These are phyloP conservation scores for Cystobasidium onofrii DNA, from an alignment of 768 basidiomycete genomes.

Conservation along the genomic window DNA sequence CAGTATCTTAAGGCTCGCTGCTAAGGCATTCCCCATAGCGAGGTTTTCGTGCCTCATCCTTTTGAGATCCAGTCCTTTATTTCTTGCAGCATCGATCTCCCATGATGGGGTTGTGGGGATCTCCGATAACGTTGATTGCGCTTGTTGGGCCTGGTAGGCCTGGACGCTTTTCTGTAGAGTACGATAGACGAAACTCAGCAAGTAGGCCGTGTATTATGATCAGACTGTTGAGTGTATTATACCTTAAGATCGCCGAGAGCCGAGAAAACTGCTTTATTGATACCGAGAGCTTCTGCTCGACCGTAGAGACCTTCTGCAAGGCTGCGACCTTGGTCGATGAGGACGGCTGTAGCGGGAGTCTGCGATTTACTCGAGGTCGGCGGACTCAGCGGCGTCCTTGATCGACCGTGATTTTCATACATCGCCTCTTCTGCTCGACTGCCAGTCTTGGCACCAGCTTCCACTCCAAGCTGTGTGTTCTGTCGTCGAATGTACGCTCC, in stretches of 20 bases:
- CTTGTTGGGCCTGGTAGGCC: conserved; percentile 33
- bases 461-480: conserved; percentile 32
- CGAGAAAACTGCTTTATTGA: conserved; percentile 39
- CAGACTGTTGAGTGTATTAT: no score
- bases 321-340: conserved; percentile 27
- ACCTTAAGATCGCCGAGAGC: conserved; percentile 38
- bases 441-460: conserved; percentile 24
- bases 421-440: background rate
- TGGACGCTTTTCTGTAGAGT: conserved; percentile 5
- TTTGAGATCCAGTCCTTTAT: conserved; percentile 9
- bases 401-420: conserved; percentile 19
- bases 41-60: background rate
- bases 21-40: conserved; percentile 25
- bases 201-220: no score
- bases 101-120: conserved; percentile 33
- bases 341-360: background rate
- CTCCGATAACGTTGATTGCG: conserved; percentile 32
- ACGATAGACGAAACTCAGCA: background rate
- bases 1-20: background rate
- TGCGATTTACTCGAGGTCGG: background rate
- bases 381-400: background rate
- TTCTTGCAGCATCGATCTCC: conserved; percentile 27
- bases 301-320: conserved; percentile 40
- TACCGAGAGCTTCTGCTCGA: conserved; percentile 39
- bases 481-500: conserved; percentile 29